These are phyloP conservation scores for Meyerozyma guilliermondii DNA, from an alignment of 1,139 yeast species.

Conservation along the genomic window DNA sequence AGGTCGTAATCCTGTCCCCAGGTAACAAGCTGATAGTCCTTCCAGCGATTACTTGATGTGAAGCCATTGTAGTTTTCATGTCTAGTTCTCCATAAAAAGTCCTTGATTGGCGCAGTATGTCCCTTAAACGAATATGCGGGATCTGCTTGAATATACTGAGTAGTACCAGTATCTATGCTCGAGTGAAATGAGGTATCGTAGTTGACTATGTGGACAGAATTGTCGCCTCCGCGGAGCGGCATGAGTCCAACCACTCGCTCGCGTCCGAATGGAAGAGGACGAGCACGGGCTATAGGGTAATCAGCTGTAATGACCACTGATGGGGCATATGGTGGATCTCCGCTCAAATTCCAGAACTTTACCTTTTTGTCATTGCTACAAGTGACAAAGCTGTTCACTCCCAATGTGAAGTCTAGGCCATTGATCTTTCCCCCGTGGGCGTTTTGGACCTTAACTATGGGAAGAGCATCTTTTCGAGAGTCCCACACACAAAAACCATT, in stretches of 20 bases:
- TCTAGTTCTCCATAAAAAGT: slow-evolving; percentile 79
- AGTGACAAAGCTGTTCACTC: slow-evolving; percentile 58
- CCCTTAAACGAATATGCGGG: slow-evolving; percentile 70
- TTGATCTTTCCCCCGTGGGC: slow-evolving; percentile 85
- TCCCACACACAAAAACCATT: slow-evolving; percentile 84
- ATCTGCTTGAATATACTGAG: slow-evolving; percentile 23
- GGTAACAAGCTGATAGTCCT: slow-evolving; percentile 84
- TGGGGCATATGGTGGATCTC: slow-evolving; percentile 31
- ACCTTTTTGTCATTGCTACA: slow-evolving; percentile 84
- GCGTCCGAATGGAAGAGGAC: slow-evolving; percentile 83
- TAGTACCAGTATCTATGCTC: slow-evolving; percentile 22
- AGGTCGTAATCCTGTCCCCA: slow-evolving; percentile 87
- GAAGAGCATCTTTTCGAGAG: slow-evolving; percentile 72
- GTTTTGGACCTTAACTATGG: slow-evolving; percentile 52
- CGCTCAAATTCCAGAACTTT: slow-evolving; percentile 75
- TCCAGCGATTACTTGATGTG: slow-evolving; percentile 48
- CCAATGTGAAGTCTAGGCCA: slow-evolving; percentile 77
- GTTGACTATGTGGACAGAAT: slow-evolving; percentile 66
- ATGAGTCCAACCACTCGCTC: slow-evolving; percentile 75
- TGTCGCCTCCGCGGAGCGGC: slow-evolving; percentile 85
- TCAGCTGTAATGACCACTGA: slow-evolving; percentile 60
- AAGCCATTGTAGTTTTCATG: slow-evolving; percentile 33
- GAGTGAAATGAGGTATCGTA: slow-evolving; percentile 43
- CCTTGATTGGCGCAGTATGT: slow-evolving; percentile 79
- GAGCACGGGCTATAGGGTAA: slow-evolving; percentile 84